phyloP scores from a whole-genome alignment of 2,329 filamentous ascomycete species.

The Trichoderma simmonsii region DNA sequence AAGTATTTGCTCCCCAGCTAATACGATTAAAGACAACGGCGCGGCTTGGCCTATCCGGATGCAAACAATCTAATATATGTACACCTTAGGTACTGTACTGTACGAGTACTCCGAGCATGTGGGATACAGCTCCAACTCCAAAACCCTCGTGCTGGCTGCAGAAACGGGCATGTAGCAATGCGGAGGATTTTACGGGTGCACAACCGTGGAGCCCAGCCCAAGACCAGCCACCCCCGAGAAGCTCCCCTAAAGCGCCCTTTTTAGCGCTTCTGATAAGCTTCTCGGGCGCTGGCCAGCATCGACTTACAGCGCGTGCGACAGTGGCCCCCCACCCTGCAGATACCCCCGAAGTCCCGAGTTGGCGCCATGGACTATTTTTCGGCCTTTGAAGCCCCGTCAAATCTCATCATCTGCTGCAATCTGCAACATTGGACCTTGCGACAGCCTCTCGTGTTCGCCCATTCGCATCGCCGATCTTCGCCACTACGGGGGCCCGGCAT shows the following conservation, averaged over 20 bases:
- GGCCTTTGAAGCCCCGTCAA: neutral
- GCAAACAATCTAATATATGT: neutral
- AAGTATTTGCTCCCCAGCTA: neutral
- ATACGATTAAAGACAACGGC: neutral
- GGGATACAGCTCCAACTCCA: neutral
- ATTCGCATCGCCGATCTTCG: neutral
- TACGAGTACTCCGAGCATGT: neutral
- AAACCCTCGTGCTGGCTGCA: neutral
- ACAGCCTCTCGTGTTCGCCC: neutral
- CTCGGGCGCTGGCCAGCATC: neutral
- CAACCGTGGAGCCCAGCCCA: neutral
- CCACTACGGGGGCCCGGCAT: neutral
- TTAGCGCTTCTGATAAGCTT: constrained; percentile 12
- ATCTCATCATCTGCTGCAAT: neutral
- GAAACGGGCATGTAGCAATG: neutral
- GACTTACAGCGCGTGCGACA: neutral
- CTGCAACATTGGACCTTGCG: neutral
- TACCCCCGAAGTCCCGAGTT: constrained; percentile 9
- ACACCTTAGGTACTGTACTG: neutral
- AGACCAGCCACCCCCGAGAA: neutral
- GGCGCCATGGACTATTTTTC: constrained; percentile 18
- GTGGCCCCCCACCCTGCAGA: neutral
- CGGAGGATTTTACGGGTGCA: constrained; percentile 13
- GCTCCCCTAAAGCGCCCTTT: neutral
- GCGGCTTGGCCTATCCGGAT: neutral